Conservation (phyloP, 768 basidiomycete genomes). For the Pleurotus citrinopileatus region DNA sequence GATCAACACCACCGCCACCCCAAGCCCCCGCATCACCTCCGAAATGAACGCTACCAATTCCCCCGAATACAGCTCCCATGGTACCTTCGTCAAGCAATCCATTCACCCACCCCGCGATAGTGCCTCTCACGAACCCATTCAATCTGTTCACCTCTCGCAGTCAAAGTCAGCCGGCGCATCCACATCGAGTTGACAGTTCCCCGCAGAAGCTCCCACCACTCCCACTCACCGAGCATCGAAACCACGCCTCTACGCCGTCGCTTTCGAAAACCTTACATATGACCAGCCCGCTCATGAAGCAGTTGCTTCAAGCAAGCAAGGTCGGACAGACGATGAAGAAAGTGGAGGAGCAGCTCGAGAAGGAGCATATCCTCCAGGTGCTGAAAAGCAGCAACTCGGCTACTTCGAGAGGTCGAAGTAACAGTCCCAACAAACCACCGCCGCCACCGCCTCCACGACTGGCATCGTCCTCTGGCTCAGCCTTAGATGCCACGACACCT, state of each 20-base stretch:
- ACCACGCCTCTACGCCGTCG: slow-evolving; percentile 29
- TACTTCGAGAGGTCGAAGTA: slow-evolving; percentile 27
- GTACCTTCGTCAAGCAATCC: slow-evolving; percentile 9
- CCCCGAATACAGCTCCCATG: slow-evolving; percentile 10
- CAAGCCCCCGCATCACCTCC: slow-evolving; percentile 23
- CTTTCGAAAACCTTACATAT: slow-evolving; percentile 43
- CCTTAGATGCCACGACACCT: not conserved
- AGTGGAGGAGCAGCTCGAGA: slow-evolving; percentile 64
- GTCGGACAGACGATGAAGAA: slow-evolving; percentile 68
- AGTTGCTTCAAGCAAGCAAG: slow-evolving; percentile 72
- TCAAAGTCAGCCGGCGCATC: slow-evolving; percentile 23
- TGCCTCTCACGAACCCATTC: slow-evolving; percentile 9
- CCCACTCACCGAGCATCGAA: too few relatives aligned
- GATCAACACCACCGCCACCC: slow-evolving; percentile 13
- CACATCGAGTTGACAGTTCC: slow-evolving; percentile 7
- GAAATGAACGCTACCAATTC: slow-evolving; percentile 16
- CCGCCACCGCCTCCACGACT: not conserved
- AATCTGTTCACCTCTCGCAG: slow-evolving; percentile 30
- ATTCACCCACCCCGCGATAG: slow-evolving; percentile 18
- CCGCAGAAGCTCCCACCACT: slow-evolving; percentile 39
- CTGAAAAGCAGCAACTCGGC: slow-evolving; percentile 56
- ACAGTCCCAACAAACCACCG: slow-evolving; percentile 23
- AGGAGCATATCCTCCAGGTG: slow-evolving; percentile 68
- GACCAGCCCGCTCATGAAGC: slow-evolving; percentile 66
- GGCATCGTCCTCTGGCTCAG: slow-evolving; percentile 10